Evolutionary conservation across 2,329 filamentous ascomycete genomes (phyloP).

Genomic region (Trichoderma lentiforme): DNA sequence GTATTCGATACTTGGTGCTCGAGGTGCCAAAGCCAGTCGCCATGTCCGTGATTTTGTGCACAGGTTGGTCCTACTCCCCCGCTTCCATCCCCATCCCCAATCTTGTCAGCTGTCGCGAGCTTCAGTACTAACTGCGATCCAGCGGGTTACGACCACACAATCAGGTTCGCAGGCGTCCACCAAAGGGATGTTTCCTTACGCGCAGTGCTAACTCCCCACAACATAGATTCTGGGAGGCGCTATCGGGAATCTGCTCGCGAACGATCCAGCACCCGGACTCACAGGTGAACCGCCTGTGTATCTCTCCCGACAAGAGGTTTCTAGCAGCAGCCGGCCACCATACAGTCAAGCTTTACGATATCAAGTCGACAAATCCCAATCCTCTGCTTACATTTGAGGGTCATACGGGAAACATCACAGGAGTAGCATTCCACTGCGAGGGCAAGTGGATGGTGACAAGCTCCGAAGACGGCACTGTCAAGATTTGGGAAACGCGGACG

Average conservation of each 20-base stretch:
- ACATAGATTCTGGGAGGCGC: slow-evolving; percentile 90
- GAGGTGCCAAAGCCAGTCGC: slow-evolving; percentile 17
- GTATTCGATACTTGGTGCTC: not conserved
- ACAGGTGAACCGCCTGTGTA: slow-evolving; percentile 96
- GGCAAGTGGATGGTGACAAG: slow-evolving; percentile 99
- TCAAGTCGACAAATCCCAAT: slow-evolving; percentile 96
- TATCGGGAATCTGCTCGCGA: slow-evolving; percentile 95
- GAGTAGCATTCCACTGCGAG: slow-evolving; percentile 96
- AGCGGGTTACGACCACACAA: slow-evolving; percentile 64
- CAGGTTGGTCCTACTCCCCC: slow-evolving; percentile 42
- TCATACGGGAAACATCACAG: slow-evolving; percentile 92
- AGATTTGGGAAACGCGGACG: slow-evolving; percentile 91
- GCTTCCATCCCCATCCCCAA: not conserved
- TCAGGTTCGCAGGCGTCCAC: slow-evolving; percentile 42
- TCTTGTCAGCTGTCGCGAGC: not conserved
- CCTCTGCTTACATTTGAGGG: slow-evolving; percentile 92
- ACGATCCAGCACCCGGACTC: slow-evolving; percentile 98
- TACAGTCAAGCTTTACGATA: slow-evolving; percentile 96
- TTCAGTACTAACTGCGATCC: not conserved
- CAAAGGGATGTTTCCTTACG: not conserved
- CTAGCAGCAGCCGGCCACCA: slow-evolving; percentile 77
- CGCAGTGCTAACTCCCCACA: slow-evolving; percentile 18
- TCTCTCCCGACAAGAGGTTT: slow-evolving; percentile 95
- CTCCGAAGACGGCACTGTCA: slow-evolving; percentile 93
- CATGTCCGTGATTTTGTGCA: slow-evolving; percentile 63